Evolutionary conservation across 306 rosid genomes (phyloP).

Genomic region (Citrullus mucosospermus): DNA sequence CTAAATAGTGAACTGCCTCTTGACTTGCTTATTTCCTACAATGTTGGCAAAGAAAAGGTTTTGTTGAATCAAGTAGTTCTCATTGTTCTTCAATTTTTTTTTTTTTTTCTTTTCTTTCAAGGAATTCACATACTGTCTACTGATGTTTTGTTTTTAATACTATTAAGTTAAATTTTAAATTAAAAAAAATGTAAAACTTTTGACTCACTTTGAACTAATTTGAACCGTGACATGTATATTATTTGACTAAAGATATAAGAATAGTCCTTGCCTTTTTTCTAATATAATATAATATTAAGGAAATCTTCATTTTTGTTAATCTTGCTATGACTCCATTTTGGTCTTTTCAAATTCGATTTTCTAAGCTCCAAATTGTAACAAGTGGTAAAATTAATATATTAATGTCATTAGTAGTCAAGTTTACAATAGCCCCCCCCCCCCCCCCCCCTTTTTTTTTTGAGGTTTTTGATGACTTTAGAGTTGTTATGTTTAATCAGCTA

Average conservation of each 20-base stretch:
- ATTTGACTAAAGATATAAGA: background rate
- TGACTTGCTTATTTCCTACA: background rate
- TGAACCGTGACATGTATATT: background rate
- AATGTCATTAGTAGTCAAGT: too few relatives aligned
- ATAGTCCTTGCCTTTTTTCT: background rate
- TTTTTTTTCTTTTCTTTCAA: background rate
- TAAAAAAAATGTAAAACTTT: background rate
- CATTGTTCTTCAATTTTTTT: background rate
- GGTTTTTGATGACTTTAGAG: too few relatives aligned
- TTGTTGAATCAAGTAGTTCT: background rate
- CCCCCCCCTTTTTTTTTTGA: too few relatives aligned
- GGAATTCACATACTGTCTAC: background rate
- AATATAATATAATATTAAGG: background rate
- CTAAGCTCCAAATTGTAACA: too few relatives aligned
- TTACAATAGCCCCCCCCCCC: too few relatives aligned
- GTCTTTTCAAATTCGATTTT: too few relatives aligned
- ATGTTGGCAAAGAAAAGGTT: background rate
- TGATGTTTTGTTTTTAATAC: background rate
- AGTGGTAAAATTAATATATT: too few relatives aligned
- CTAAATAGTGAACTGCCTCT: too few relatives aligned
- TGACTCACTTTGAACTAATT: background rate
- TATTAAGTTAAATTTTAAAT: background rate
- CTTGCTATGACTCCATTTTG: background rate
- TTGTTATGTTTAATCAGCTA: too few relatives aligned
- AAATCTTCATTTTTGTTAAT: background rate